phyloP scores from a whole-genome alignment of 345 rosid species.

The Draba incana region DNA sequence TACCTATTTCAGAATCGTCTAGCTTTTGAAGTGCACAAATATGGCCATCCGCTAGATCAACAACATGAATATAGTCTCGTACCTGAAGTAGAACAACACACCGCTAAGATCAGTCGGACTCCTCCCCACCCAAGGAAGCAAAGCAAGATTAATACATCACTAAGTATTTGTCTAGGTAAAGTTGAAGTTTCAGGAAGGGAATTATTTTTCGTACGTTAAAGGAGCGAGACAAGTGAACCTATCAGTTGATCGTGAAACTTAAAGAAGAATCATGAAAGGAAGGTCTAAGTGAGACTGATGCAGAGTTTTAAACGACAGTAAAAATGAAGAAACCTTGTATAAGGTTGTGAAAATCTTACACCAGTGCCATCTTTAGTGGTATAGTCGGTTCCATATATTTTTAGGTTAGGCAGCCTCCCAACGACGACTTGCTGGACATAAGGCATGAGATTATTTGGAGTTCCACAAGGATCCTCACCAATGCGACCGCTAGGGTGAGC shows the following conservation, averaged over 20 bases:
- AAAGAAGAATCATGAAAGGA: too few species aligned
- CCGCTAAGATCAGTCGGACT: conserved; percentile 20
- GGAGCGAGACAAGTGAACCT: too few species aligned
- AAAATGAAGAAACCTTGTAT: neutral
- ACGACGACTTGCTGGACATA: conserved; percentile 97
- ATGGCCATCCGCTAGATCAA: conserved; percentile 95
- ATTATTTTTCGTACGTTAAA: neutral
- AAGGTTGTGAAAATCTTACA: conserved; percentile 52
- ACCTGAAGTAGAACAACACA: conserved; percentile 51
- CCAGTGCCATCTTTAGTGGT: conserved; percentile 94
- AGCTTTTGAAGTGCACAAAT: conserved; percentile 82
- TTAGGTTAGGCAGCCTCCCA: conserved; percentile 78
- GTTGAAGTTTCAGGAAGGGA: neutral
- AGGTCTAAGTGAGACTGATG: conserved; percentile 2
- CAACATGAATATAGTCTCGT: conserved; percentile 93
- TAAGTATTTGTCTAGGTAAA: conserved; percentile 12
- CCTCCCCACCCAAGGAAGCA: neutral
- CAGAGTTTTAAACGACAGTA: neutral
- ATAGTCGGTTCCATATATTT: conserved; percentile 87
- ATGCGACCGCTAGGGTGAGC: conserved; percentile 93
- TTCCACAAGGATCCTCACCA: conserved; percentile 97
- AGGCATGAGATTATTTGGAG: conserved; percentile 99
- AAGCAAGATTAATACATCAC: conserved; percentile 3
- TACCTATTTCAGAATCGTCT: conserved; percentile 71
- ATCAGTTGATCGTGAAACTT: too few species aligned